Conservation (phyloP, 768 basidiomycete genomes). For the Leccinum boreale region DNA sequence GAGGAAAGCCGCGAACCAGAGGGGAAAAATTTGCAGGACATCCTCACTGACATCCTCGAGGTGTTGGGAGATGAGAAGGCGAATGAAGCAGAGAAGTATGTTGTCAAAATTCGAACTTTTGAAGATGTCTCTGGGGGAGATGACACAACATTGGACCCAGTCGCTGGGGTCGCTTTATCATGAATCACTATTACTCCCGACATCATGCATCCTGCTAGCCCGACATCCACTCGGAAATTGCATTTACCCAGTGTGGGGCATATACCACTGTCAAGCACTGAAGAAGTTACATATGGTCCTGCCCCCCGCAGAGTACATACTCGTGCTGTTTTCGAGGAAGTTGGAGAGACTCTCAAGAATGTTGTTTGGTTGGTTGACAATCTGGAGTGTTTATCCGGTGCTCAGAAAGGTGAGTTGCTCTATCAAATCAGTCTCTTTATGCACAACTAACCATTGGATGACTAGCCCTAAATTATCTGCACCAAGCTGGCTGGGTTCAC, state of each 20-base stretch:
- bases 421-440: background rate
- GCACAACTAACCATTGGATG: background rate
- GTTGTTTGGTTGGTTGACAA: background rate
- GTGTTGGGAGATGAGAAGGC: background rate
- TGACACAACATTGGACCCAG: no score
- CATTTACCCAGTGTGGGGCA: no score
- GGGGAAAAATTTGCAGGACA: background rate
- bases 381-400: background rate
- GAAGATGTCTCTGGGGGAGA: background rate
- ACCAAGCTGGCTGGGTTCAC: background rate
- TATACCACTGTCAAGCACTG: no score
- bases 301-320: background rate
- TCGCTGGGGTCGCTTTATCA: no score
- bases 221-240: no score
- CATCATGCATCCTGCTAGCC: no score
- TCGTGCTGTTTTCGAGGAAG: background rate
- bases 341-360: background rate
- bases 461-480: background rate
- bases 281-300: no score
- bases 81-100: background rate
- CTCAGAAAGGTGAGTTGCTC: background rate
- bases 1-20: background rate
- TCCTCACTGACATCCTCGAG: background rate
- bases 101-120: background rate
- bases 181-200: no score